Base-by-base conservation (phyloP, 1,284 basidiomycete genomes). In the Albatrellus sp. region DNA sequence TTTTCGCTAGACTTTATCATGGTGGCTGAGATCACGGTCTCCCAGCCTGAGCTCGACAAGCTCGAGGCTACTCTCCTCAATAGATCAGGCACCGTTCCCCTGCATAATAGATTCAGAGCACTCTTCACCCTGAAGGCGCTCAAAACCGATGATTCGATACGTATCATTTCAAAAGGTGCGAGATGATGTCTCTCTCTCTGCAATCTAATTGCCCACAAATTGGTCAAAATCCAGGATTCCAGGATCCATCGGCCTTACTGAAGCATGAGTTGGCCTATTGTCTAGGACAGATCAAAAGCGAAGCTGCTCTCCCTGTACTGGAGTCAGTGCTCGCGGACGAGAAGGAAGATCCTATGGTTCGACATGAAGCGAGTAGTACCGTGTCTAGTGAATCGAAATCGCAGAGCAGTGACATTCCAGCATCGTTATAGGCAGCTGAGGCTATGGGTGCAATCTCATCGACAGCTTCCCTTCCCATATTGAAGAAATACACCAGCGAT, bases 181-280 rank as follows among this genome's bases (percentile, higher is more conserved):
- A 24, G 19, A 40, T 36, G 37, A 34, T 20, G 45, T 14, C 19
- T 35, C 2, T 16, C 35, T 31, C 50, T 35, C 32, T 37, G 31
- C 11, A 31, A 2, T 40, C 39, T 42, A 14, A n/a, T 11, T 19
- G 33, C 36, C 34, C 2, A 13, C 33, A 40, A 19, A 32, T 40
- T 37, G 12, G 30, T 20, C 50, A 45, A 37, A 24, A 24, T 7
- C 24, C 55, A 92, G 93, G 87, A 14, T 90, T 98, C 59, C 62
- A 67, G 31, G 92, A 96, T 61, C 75, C 81, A 13, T 96, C 91
- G 37, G 89, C 92, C 6, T 65, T 99, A 42, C 75, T 99, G 40
- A 98, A 97, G 61, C 94, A 99, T 62, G 94, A 99, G 60, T 74
- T 98, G 2, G 94, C 94, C 1, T 99, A 98, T 60, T 94, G 93